Evolutionary conservation across 2,329 filamentous ascomycete species (phyloP).

Genomic region (Calonectria multiphialidica): DNA sequence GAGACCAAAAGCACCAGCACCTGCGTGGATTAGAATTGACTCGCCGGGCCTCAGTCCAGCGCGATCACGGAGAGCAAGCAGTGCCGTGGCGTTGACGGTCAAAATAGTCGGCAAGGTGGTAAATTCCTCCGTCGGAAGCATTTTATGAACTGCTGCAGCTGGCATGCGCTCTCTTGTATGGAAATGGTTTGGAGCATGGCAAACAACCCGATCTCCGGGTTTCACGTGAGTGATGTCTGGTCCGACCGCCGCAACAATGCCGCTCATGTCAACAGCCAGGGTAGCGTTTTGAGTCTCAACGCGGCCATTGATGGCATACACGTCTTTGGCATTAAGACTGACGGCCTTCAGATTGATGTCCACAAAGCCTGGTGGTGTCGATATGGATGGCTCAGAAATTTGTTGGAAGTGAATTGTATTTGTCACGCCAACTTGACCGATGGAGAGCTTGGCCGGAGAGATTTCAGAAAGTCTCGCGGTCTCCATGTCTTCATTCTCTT

Average conservation of each 20-base stretch:
- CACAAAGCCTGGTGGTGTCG: neutral
- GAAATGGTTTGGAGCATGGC: neutral
- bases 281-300: neutral
- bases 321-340: neutral
- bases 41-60: neutral
- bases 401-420: neutral
- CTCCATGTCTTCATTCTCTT: neutral
- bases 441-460: neutral
- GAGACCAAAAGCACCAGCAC: neutral
- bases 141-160: neutral
- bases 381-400: neutral
- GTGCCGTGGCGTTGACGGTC: neutral
- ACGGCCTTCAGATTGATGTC: neutral
- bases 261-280: neutral
- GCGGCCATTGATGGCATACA: neutral
- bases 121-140: neutral
- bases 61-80: neutral
- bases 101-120: neutral
- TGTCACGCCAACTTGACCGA: neutral
- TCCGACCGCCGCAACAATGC: neutral
- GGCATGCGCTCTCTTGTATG: neutral
- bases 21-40: neutral
- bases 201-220: neutral
- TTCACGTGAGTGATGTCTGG: neutral
- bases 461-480: neutral